phyloP scores from a whole-genome alignment of 768 basidiomycete genomes.

The Mycena alexandri region DNA sequence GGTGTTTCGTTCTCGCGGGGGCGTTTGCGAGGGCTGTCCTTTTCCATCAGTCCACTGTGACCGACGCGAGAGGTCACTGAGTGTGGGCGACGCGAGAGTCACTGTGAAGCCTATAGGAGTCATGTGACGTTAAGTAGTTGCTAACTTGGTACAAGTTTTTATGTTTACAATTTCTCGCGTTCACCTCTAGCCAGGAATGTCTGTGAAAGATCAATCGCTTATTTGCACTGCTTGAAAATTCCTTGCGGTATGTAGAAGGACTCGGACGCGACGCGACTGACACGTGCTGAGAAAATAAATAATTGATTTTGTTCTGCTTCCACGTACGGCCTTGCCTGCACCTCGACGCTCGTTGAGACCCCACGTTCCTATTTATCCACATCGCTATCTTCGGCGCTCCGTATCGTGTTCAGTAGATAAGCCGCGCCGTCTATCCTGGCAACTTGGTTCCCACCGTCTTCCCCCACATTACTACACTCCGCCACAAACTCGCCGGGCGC shows the following conservation, averaged over 20 bases:
- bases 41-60: conserved; percentile 24
- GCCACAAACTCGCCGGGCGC: conserved; percentile 15
- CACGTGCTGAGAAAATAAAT: conserved; percentile 20
- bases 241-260: no score
- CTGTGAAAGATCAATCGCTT: no score
- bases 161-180: no score
- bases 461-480: conserved; percentile 25
- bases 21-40: conserved; percentile 57
- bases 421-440: conserved; percentile 26
- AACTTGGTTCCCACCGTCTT: conserved; percentile 28
- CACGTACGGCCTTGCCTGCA: neutral
- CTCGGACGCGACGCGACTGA: neutral
- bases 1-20: conserved; percentile 81
- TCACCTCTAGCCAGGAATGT: no score
- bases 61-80: conserved; percentile 16
- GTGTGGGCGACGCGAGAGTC: no score
- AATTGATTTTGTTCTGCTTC: neutral
- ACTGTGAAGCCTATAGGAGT: no score
- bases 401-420: conserved; percentile 9
- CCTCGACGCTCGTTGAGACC: neutral
- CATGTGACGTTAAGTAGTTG: no score
- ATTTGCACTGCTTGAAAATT: no score
- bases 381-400: conserved; percentile 18
- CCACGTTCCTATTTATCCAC: conserved; percentile 32
- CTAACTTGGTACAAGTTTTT: no score